Evolutionary conservation across 371 early-diverging fungal genomes (phyloP).

Genomic region (Mortierella polycephala): DNA sequence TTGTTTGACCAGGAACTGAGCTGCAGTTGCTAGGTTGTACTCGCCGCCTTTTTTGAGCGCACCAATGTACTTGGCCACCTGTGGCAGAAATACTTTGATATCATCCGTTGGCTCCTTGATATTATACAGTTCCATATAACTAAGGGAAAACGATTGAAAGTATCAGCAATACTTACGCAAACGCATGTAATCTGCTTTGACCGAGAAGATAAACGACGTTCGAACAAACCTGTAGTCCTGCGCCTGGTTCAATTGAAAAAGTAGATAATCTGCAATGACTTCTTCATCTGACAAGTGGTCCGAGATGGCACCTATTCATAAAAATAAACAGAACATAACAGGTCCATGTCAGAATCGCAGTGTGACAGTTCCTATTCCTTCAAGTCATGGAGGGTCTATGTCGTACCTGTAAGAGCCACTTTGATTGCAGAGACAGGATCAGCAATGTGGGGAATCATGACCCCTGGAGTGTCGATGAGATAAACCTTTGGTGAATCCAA

Average conservation of each 20-base stretch:
- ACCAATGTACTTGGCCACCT: slow-evolving; percentile 79
- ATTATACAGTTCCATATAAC: slow-evolving; percentile 59
- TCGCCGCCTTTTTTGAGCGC: slow-evolving; percentile 81
- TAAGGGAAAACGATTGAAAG: slow-evolving; percentile 8
- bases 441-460: slow-evolving; percentile 86
- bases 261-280: slow-evolving; percentile 89
- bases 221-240: slow-evolving; percentile 54
- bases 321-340: neutral
- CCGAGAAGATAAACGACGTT: neutral
- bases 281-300: slow-evolving; percentile 86
- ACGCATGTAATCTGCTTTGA: neutral
- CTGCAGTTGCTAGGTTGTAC: slow-evolving; percentile 69
- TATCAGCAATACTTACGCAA: neutral
- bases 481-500: slow-evolving; percentile 88
- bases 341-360: neutral
- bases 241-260: slow-evolving; percentile 81
- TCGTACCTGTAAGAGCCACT: slow-evolving; percentile 80
- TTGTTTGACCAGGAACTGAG: slow-evolving; percentile 77
- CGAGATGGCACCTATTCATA: slow-evolving; percentile 76
- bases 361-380: neutral
- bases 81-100: slow-evolving; percentile 65
- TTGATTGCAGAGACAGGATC: slow-evolving; percentile 82
- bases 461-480: slow-evolving; percentile 92
- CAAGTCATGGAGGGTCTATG: no score
- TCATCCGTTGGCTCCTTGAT: slow-evolving; percentile 76